Base-by-base conservation (phyloP, 1,139 yeast genomes). In the Schizosaccharomyces versatilis region DNA sequence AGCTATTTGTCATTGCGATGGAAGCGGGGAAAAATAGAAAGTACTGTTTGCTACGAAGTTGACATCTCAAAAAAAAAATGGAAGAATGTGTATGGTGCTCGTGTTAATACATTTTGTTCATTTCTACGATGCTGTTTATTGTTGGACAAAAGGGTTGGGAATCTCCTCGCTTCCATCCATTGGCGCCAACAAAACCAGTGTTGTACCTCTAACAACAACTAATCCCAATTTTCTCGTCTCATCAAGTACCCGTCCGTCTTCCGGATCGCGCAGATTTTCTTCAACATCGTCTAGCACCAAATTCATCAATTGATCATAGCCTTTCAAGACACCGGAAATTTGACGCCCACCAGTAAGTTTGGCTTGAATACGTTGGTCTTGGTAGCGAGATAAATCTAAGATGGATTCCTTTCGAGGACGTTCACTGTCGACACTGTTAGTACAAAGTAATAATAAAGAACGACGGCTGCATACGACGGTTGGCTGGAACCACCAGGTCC, bases 281-380 rank as follows among this genome's bases (percentile, higher is more conserved):
- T 74, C 74, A 10, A 84, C 88, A 52, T 86, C 80, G 63, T 86
- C 95, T 61, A 90, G 74, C 7, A 90, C 97, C 62, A 90, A 73
- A 69, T 90, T 90, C 94, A 88, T 82, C 67, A 86, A 74, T 67
- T 84, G 94, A 66, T 90, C 98, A 66, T 76, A 86, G 17, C 98
- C 97, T 63, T 83, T 84, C 62, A 90, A 74, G 0, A 71, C 69
- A 32, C 98, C 98, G 36, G 74, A 55, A 67, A 69, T 66, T 59
- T 72, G 74, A 66, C 96, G 77, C 12, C 95, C 96, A n/a, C 95
- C 95, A 61, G 80, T 76, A 65, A 90, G 79, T 64, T 83, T 80
- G 57, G 86, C 94, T 62, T 82, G 75, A 54, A 90, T 78, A 61
- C 74, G 69, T 61, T 81, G 74, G 65, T 84, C 93, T 63, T 79